phyloP scores from a whole-genome alignment of 2,329 filamentous ascomycete species.

The Hypoxylon sp. region DNA sequence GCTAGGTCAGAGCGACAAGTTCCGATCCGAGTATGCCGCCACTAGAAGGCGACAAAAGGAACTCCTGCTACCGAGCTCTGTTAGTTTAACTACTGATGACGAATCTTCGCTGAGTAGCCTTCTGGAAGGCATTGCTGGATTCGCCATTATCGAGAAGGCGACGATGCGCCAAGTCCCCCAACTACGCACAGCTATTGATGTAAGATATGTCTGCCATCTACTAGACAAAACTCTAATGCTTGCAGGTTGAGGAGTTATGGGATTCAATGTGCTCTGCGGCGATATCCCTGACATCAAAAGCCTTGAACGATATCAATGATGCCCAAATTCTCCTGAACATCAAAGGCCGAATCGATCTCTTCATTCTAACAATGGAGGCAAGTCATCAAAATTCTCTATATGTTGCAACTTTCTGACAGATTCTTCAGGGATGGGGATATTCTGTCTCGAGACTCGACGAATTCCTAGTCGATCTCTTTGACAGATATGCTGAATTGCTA shows the following conservation, averaged over 20 bases:
- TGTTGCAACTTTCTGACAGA: slow-evolving; percentile 6
- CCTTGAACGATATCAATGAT: slow-evolving; percentile 84
- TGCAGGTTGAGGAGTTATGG: slow-evolving; percentile 95
- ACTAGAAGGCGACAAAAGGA: slow-evolving; percentile 94
- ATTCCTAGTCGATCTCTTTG: slow-evolving; percentile 89
- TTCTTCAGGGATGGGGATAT: slow-evolving; percentile 84
- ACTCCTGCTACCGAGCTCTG: slow-evolving; percentile 80
- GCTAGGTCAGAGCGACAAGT: slow-evolving; percentile 91
- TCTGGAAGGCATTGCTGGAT: slow-evolving; percentile 93
- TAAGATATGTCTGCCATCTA: slow-evolving; percentile 58
- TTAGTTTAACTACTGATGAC: slow-evolving; percentile 86
- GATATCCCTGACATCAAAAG: slow-evolving; percentile 84
- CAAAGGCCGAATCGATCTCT: slow-evolving; percentile 91
- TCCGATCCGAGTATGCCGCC: slow-evolving; percentile 90
- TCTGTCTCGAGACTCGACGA: slow-evolving; percentile 84
- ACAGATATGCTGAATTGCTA: slow-evolving; percentile 92
- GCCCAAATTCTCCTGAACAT: slow-evolving; percentile 94
- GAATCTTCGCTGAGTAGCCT: slow-evolving; percentile 89
- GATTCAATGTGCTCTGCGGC: slow-evolving; percentile 96
- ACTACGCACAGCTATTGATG: slow-evolving; percentile 85
- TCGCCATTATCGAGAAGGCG: slow-evolving; percentile 95
- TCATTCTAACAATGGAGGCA: slow-evolving; percentile 98
- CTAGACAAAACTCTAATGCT: slow-evolving; percentile 19
- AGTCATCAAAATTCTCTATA: slow-evolving; percentile 46
- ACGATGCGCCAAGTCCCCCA: slow-evolving; percentile 91